These are phyloP conservation scores for Penicillium argentinense DNA, from an alignment of 495 filamentous ascomycete species.

Conservation along the genomic window DNA sequence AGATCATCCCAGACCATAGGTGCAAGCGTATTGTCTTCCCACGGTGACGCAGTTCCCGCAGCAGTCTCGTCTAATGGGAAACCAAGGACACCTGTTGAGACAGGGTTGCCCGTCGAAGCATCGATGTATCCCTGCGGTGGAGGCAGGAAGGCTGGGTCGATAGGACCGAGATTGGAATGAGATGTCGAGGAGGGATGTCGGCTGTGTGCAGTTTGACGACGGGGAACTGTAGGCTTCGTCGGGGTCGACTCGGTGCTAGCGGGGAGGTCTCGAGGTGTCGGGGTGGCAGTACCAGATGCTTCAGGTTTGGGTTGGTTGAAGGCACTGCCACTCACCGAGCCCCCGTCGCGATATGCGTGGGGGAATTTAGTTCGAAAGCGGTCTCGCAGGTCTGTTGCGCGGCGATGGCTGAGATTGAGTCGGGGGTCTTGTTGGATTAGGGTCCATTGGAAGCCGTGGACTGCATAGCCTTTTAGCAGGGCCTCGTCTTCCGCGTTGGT, in stretches of 20 bases:
- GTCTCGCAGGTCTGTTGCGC: slow-evolving; percentile 79
- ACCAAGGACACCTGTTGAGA: slow-evolving; percentile 20
- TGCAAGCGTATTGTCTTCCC: slow-evolving; percentile 46
- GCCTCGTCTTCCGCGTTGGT: slow-evolving; percentile 74
- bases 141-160: slow-evolving; percentile 35
- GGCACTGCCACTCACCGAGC: slow-evolving; percentile 40
- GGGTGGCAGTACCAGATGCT: slow-evolving; percentile 6
- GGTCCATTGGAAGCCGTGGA: slow-evolving; percentile 79
- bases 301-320: slow-evolving; percentile 7
- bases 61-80: slow-evolving; percentile 39
- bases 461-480: slow-evolving; percentile 70
- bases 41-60: slow-evolving; percentile 23
- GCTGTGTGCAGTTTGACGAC: slow-evolving; percentile 10
- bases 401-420: slow-evolving; percentile 63
- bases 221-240: slow-evolving; percentile 7
- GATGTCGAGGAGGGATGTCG: slow-evolving; percentile 14
- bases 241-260: slow-evolving; percentile 14
- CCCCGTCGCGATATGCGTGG: slow-evolving; percentile 62
- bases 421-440: slow-evolving; percentile 70
- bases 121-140: slow-evolving; percentile 32
- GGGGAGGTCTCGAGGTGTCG: slow-evolving; percentile 7
- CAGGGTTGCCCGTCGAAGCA: slow-evolving; percentile 12
- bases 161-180: slow-evolving; percentile 15
- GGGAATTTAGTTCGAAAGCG: slow-evolving; percentile 80
- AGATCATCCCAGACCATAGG: slow-evolving; percentile 48